Conservation (phyloP, 139 green algal genomes). For the Medakamo hakoo region DNA sequence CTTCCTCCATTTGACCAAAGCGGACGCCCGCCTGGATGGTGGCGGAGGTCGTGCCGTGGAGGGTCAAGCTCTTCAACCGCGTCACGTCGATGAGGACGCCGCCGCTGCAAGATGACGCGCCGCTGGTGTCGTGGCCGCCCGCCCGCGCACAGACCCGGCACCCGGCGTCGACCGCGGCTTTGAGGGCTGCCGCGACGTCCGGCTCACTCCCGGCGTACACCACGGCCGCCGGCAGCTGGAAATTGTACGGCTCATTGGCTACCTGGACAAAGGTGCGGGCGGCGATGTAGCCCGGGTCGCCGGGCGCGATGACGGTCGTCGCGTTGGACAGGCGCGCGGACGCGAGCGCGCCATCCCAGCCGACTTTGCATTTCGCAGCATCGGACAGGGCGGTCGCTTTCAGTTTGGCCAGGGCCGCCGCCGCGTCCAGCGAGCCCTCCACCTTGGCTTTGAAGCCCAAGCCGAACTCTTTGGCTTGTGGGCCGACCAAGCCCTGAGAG, state of each 20-base stretch:
- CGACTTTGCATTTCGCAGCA: no score
- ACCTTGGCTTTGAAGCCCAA: no score
- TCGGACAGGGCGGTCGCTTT: no score
- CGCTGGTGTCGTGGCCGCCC: conserved; percentile 1
- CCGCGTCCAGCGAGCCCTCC: no score
- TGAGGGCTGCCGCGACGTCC: neutral
- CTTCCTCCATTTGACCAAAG: neutral
- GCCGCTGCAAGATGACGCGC: neutral
- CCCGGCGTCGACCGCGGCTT: no score
- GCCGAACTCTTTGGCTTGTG: no score
- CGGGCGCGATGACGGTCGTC: no score
- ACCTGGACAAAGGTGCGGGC: neutral
- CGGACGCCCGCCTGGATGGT: neutral
- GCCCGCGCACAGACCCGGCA: conserved; percentile 2
- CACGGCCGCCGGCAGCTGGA: neutral
- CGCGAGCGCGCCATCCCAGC: no score
- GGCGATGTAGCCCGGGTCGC: no score
- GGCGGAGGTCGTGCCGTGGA: neutral
- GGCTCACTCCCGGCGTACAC: conserved; percentile 1
- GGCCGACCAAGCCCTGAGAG: no score
- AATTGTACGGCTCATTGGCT: neutral
- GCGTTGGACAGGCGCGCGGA: no score
- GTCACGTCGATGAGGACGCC: conserved; percentile 3
- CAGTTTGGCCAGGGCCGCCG: no score
- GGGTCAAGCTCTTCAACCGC: neutral